Evolutionary conservation across 371 early-diverging fungal species (phyloP), one percentile per base, ranked within the genome.

Genomic region (Mortierella sp.): DNA sequence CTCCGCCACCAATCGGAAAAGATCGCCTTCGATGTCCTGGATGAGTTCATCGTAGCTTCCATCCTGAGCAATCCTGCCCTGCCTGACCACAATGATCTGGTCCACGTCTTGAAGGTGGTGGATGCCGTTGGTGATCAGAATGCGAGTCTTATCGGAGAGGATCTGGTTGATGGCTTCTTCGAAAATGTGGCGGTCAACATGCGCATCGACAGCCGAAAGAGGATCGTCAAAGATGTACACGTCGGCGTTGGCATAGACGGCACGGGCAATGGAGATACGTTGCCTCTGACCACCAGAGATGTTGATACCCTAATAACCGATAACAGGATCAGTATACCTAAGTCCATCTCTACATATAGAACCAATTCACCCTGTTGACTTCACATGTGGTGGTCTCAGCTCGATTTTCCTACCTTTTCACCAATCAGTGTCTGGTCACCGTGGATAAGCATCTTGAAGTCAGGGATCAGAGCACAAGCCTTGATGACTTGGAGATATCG

Each of bases 381-480:
- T 47, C 32, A 21, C 19, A 19, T 49, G 42, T 42, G 26, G 28
- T 44, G 21, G 2, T 17, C 37, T 34, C 37, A 34, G 37, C 37
- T 34, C 37, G 37, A 2, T 34, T 34, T 55, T 8, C 31, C 8
- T 63, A 63, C 96, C 67, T 89, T 87, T 78, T 94, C 95, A 49
- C 95, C 96, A 37, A 95, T 88, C 76, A 94, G 90, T 0, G 96
- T 95, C 61, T 81, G 54, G 78, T 96, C 97, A 21, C 95, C 95
- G 42, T 84, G 78, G 17, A 84, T 82, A 15, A 97, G 79, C 37
- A 89, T 92, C 30, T 91, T 87, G 44, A 97, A 72, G 69, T 97
- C 97, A 19, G 90, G 80, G 1, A 83, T 80, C 31, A 96, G 79
- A 1, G 93, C 92, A 26, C 90, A 88, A 72, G 83, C 81, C 52